A percentile compares a stretch with the other conserved stretches of the same genome.
These are phyloP conservation scores for Alternaria panax DNA, from an alignment of 2,329 filamentous ascomycete genomes.

Conservation along the genomic window DNA sequence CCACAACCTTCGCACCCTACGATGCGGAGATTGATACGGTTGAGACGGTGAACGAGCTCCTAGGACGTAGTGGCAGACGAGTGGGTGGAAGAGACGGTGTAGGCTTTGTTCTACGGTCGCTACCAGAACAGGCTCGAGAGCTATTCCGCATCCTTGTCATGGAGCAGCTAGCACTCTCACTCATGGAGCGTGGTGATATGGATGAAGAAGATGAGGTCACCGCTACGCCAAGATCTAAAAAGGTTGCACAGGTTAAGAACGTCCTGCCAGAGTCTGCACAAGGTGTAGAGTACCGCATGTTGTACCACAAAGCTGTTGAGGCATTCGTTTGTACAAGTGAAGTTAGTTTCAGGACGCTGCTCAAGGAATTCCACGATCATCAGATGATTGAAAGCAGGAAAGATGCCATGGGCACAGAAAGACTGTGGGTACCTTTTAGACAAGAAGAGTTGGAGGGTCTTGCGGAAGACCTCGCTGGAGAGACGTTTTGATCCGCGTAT, in stretches of 20 bases:
- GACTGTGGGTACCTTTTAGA: slow-evolving; percentile 83
- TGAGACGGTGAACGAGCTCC: slow-evolving; percentile 85
- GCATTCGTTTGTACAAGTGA: slow-evolving; percentile 97
- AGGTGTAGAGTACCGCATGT: slow-evolving; percentile 85
- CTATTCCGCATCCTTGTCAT: slow-evolving; percentile 85
- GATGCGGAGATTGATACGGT: slow-evolving; percentile 80
- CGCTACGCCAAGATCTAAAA: slow-evolving; percentile 33
- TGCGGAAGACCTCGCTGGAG: slow-evolving; percentile 74
- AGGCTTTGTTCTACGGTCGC: slow-evolving; percentile 84
- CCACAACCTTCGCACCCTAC: slow-evolving; percentile 84
- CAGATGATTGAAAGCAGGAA: slow-evolving; percentile 93
- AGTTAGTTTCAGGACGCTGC: slow-evolving; percentile 89
- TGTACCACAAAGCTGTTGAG: slow-evolving; percentile 95
- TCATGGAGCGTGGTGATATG: slow-evolving; percentile 54
- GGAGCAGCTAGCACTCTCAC: slow-evolving; percentile 76
- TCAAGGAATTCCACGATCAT: slow-evolving; percentile 98
- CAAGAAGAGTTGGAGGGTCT: slow-evolving; percentile 88
- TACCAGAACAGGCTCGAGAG: slow-evolving; percentile 90
- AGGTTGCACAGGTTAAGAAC: slow-evolving; percentile 33
- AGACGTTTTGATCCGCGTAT: slow-evolving; percentile 30
- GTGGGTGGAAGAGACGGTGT: slow-evolving; percentile 91
- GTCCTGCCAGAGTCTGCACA: slow-evolving; percentile 49
- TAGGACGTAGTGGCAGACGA: slow-evolving; percentile 80
- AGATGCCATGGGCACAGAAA: slow-evolving; percentile 83
- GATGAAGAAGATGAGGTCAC: slow-evolving; percentile 31